These are phyloP conservation scores for Eucalyptus microcorys DNA, from an alignment of 345 rosid genomes.

Conservation along the genomic window DNA sequence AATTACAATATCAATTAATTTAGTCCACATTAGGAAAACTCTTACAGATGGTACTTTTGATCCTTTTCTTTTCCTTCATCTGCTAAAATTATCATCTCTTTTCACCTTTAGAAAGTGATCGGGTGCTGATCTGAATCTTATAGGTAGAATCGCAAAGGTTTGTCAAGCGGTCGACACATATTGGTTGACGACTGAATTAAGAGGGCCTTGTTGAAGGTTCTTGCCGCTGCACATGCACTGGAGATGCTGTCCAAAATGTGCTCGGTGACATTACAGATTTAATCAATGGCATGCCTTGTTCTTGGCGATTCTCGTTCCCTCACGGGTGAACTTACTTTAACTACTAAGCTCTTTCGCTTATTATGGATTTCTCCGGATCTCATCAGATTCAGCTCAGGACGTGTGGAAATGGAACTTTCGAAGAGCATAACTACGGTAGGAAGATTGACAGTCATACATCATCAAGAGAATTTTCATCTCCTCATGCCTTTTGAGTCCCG, in stretches of 20 bases:
- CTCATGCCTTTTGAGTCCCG: not conserved
- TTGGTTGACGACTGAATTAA: not conserved
- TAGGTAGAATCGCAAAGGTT: not conserved
- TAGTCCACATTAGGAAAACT: too few relatives aligned
- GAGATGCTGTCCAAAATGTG: not conserved
- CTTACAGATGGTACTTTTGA: too few relatives aligned
- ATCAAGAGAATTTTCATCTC: too few relatives aligned
- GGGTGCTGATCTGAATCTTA: not conserved
- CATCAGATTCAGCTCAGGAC: not conserved
- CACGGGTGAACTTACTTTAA: not conserved
- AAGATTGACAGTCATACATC: not conserved
- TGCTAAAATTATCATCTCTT: not conserved
- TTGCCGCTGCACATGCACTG: not conserved
- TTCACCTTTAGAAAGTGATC: not conserved
- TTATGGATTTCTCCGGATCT: not conserved
- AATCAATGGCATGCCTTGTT: too few relatives aligned
- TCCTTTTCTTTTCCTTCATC: not conserved
- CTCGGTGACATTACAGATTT: not conserved
- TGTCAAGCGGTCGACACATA: not conserved
- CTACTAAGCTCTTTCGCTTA: not conserved
- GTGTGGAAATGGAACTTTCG: not conserved
- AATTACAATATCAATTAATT: too few relatives aligned
- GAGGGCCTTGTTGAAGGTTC: not conserved
- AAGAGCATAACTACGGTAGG: not conserved
- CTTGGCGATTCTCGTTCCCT: not conserved